Conservation (phyloP, 495 filamentous ascomycete species). For the Talaromyces liani region DNA sequence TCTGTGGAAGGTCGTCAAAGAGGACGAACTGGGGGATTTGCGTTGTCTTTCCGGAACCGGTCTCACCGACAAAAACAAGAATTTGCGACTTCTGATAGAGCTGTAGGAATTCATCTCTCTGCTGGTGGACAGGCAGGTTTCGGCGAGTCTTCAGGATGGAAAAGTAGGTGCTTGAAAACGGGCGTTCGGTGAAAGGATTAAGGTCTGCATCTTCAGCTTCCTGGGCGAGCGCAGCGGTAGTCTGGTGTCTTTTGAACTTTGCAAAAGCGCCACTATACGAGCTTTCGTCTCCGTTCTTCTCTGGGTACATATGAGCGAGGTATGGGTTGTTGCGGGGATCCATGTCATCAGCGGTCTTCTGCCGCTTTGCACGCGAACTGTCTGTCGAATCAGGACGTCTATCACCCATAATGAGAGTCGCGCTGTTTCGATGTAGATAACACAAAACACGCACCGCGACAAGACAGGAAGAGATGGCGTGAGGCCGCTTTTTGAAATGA, state of each 20-base stretch:
- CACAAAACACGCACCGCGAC: background rate
- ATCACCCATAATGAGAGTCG: slow-evolving; percentile 28
- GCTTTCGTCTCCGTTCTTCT: slow-evolving; percentile 41
- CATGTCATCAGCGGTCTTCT: slow-evolving; percentile 40
- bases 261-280: slow-evolving; percentile 45
- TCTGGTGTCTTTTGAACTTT: slow-evolving; percentile 67
- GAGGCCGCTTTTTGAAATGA: background rate
- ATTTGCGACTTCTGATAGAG: slow-evolving; percentile 91
- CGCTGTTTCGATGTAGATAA: background rate
- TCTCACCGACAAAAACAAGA: slow-evolving; percentile 97
- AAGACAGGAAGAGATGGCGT: background rate
- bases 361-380: slow-evolving; percentile 38
- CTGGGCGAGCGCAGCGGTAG: slow-evolving; percentile 67
- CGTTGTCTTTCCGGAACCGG: slow-evolving; percentile 97
- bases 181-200: slow-evolving; percentile 76
- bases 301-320: slow-evolving; percentile 76
- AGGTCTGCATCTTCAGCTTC: slow-evolving; percentile 70
- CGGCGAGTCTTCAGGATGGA: slow-evolving; percentile 76
- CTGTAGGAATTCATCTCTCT: slow-evolving; percentile 88
- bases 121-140: slow-evolving; percentile 81
- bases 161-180: slow-evolving; percentile 78
- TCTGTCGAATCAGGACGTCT: slow-evolving; percentile 34
- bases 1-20: slow-evolving; percentile 90
- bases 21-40: slow-evolving; percentile 98
- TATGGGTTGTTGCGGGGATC: slow-evolving; percentile 71